Evolutionary conservation across 768 basidiomycete species (phyloP).

Genomic region (Pisolithus microcarpus): DNA sequence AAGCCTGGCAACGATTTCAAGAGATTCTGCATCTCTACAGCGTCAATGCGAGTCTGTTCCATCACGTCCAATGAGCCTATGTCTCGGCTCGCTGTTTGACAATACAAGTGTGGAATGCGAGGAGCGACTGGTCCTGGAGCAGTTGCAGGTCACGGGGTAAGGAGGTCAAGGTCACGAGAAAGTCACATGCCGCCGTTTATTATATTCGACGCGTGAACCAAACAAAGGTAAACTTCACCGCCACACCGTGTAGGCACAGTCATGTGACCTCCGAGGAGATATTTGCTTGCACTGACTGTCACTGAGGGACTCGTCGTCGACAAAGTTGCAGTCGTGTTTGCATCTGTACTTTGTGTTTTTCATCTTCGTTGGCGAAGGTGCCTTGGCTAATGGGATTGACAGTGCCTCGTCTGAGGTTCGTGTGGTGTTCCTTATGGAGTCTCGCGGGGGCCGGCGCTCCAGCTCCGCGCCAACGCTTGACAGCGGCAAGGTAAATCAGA

Average conservation of each 20-base stretch:
- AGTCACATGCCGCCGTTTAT: constrained; percentile 34
- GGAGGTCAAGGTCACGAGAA: constrained; percentile 34
- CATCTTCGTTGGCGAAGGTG: too few species aligned
- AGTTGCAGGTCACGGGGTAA: constrained; percentile 38
- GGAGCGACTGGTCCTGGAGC: constrained; percentile 3
- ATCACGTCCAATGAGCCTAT: not conserved
- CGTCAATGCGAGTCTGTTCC: constrained; percentile 31
- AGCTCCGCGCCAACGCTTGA: too few species aligned
- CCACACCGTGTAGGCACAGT: constrained; percentile 3
- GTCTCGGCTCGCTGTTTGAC: not conserved
- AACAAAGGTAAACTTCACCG: constrained; percentile 26
- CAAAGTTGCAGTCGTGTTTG: too few species aligned
- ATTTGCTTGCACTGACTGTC: too few species aligned
- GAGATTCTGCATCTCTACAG: constrained; percentile 52
- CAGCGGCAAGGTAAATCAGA: too few species aligned
- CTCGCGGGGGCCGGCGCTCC: too few species aligned
- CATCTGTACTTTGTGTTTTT: too few species aligned
- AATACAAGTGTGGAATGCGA: not conserved
- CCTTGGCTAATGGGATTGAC: too few species aligned
- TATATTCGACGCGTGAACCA: constrained; percentile 23
- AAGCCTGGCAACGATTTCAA: constrained; percentile 49
- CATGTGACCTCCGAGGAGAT: not conserved
- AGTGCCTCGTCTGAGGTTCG: too few species aligned
- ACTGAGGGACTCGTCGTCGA: too few species aligned
- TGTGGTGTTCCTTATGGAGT: too few species aligned